Evolutionary conservation across 352 stramenopile genomes (phyloP), one percentile per base, ranked within the genome.

Genomic region (Pythium brachiatum): DNA sequence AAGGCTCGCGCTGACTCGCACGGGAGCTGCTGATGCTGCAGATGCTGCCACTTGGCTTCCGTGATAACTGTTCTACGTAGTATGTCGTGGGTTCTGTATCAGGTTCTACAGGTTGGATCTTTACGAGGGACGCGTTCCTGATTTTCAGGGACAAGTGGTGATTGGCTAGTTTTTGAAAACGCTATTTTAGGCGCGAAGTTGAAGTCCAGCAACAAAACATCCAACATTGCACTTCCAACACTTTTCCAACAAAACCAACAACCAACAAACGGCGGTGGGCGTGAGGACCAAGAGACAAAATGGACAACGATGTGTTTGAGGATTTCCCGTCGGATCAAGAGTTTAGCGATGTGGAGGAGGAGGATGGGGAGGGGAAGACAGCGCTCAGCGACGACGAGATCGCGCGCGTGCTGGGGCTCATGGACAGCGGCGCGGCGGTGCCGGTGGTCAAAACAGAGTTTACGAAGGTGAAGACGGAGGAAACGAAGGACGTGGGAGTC

Each of bases 261-360:
- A 21, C 29, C 4, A 29, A 15, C 26, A 57, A 36, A 29, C 29
- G 7, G 38, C 18, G 21, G 20, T 20, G 16, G 15, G 6, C 21
- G n/a, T n/a, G n/a, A n/a, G n/a, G n/a, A n/a, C n/a, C 20, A 26
- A 25, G 20, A 8, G 8, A 13, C 18, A 57, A 23, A 1, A 68
- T 62, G 60, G 51, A 48, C n/a, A 15, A 34, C 51, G 76, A 88
- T 8, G 65, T 62, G 56, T 86, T 86, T 62, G 68, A 85, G 53
- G 76, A 86, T 51, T 81, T 83, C 36, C 51, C 43, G 43, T 83
- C 75, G 20, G 72, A 83, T n/a, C 60, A 74, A 4, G 69, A 82
- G 21, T 74, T 76, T 27, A 73, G 66, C 32, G 59, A 68, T 9
- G 55, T 47, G 3, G 66, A 66, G 1, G 57, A 69, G 20, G 62